phyloP scores from a whole-genome alignment of 1,139 yeast species.

The Sugiyamaella pinicola region DNA sequence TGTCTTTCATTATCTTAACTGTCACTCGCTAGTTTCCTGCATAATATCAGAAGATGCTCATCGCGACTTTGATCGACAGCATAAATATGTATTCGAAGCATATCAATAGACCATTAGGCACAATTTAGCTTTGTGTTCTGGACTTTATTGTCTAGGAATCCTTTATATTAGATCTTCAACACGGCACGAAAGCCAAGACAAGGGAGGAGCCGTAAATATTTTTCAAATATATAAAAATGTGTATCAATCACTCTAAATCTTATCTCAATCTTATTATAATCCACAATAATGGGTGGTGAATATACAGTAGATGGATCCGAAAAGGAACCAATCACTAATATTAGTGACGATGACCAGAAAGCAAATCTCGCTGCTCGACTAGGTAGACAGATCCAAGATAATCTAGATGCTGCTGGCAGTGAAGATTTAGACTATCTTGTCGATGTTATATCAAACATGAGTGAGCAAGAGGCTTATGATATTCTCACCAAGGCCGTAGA shows the following conservation, averaged over 20 bases:
- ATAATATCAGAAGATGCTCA: too few relatives aligned
- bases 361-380: slow-evolving; percentile 4
- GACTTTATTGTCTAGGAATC: too few relatives aligned
- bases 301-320: background rate
- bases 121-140: too few relatives aligned
- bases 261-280: background rate
- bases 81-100: too few relatives aligned
- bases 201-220: too few relatives aligned
- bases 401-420: background rate
- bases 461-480: slow-evolving; percentile 47
- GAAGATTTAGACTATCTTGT: slow-evolving; percentile 41
- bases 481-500: slow-evolving; percentile 46
- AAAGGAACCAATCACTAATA: background rate
- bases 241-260: background rate
- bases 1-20: too few relatives aligned
- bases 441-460: slow-evolving; percentile 45
- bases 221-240: too few relatives aligned
- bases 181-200: too few relatives aligned
- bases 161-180: too few relatives aligned
- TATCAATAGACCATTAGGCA: too few relatives aligned
- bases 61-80: too few relatives aligned
- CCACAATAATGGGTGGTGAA: background rate
- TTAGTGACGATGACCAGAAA: background rate
- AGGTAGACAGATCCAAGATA: background rate
- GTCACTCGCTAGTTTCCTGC: too few relatives aligned